Evolutionary conservation across 768 basidiomycete genomes (phyloP).

Genomic region (Trichaptum fuscoviolaceum): DNA sequence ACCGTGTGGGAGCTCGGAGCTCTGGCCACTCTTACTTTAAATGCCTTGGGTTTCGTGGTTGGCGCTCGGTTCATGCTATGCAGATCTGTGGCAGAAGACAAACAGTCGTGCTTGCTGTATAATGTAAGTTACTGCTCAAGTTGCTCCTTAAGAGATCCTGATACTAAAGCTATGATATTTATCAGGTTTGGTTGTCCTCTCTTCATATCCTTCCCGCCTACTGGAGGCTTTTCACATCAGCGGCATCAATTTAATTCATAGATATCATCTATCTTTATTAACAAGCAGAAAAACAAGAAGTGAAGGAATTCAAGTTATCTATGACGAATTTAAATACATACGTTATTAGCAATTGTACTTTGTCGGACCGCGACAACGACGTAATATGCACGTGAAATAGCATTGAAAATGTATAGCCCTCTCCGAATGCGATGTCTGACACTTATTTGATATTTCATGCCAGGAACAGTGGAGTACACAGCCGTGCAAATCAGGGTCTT

Average conservation of each 20-base stretch:
- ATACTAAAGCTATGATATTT: not conserved
- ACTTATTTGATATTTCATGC: too few species aligned
- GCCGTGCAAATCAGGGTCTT: too few species aligned
- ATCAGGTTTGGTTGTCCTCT: not conserved
- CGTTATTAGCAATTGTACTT: too few species aligned
- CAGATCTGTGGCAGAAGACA: slow-evolving; percentile 16
- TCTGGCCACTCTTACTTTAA: slow-evolving; percentile 9
- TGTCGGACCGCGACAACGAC: too few species aligned
- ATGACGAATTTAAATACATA: too few species aligned
- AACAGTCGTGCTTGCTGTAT: slow-evolving; percentile 23
- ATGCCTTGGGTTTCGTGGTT: slow-evolving; percentile 13
- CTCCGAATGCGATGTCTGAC: too few species aligned
- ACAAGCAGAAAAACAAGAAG: too few species aligned
- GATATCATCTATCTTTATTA: not conserved
- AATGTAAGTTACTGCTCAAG: slow-evolving; percentile 16
- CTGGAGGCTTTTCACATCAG: not conserved
- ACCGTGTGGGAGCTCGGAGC: slow-evolving; percentile 17
- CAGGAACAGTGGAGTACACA: too few species aligned
- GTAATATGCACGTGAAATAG: too few species aligned
- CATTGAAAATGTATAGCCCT: too few species aligned
- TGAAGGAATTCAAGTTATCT: too few species aligned
- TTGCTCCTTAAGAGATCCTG: not conserved
- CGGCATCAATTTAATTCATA: not conserved
- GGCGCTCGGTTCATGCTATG: slow-evolving; percentile 17
- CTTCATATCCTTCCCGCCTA: not conserved